phyloP scores from a whole-genome alignment of 768 basidiomycete genomes.

The Cystofilobasidium macerans region DNA sequence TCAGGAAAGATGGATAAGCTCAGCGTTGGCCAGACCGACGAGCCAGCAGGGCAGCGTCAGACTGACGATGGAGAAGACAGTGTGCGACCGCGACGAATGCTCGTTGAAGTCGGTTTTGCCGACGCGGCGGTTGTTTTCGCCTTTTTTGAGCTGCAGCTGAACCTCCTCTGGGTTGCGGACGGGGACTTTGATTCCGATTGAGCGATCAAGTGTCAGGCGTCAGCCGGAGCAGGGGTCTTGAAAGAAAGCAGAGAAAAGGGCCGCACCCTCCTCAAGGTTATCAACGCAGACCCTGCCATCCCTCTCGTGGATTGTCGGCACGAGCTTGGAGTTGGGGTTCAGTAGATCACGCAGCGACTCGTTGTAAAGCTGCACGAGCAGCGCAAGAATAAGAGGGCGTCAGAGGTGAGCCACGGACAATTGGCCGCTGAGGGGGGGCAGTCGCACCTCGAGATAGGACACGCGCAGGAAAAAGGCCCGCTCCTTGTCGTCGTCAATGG shows the following conservation, averaged over 20 bases:
- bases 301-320: conserved; percentile 17
- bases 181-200: background rate
- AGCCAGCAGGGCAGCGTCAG: background rate
- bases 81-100: conserved; percentile 37
- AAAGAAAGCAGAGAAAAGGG: background rate
- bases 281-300: conserved; percentile 12
- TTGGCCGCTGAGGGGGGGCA: background rate
- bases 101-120: conserved; percentile 33
- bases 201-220: background rate
- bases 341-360: conserved; percentile 22
- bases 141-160: conserved; percentile 14
- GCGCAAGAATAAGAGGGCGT: background rate
- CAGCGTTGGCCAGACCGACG: background rate
- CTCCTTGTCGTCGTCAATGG: conserved; percentile 10
- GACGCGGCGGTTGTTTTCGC: conserved; percentile 17
- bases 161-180: conserved; percentile 21
- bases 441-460: conserved; percentile 20
- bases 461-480: conserved; percentile 15
- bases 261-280: conserved; percentile 15
- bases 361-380: conserved; percentile 17
- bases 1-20: background rate
- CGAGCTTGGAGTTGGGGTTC: conserved; percentile 13
- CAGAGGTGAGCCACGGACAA: background rate
- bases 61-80: conserved; percentile 38
- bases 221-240: background rate